Conservation (phyloP, 345 rosid species). For the Xanthoceras sorbifolium region DNA sequence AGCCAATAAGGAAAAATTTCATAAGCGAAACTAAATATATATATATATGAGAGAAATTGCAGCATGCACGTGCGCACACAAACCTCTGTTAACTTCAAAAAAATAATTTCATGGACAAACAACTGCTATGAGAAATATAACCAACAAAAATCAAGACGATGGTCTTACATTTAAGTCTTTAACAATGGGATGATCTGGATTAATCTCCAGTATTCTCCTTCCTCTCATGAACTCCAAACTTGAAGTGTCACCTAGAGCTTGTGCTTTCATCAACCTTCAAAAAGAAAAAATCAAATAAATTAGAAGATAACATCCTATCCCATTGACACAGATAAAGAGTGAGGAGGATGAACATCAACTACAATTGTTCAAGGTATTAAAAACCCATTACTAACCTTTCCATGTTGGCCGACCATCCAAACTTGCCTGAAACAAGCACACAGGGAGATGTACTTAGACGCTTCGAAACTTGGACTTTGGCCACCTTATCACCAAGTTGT, state of each 20-base stretch:
- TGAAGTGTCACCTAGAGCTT: constrained; percentile 93
- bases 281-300: constrained; percentile 2
- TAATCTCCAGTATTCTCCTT: constrained; percentile 90
- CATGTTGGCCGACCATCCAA: constrained; percentile 99
- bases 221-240: constrained; percentile 99
- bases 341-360: not conserved
- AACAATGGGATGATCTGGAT: constrained; percentile 89
- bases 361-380: not conserved
- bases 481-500: constrained; percentile 94
- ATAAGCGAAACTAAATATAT: not conserved
- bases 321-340: not conserved
- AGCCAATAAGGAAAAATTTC: not conserved
- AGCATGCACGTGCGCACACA: no score
- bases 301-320: not conserved
- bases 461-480: constrained; percentile 93
- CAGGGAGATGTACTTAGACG: constrained; percentile 95
- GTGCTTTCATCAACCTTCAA: constrained; percentile 95
- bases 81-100: not conserved
- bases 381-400: constrained; percentile 62
- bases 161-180: constrained; percentile 79
- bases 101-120: not conserved
- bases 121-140: not conserved
- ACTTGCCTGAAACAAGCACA: constrained; percentile 96
- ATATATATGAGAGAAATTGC: not conserved
- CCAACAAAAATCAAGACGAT: not conserved